Base-by-base conservation (phyloP, 179 eudicot species). In the Spinacia oleracea region DNA sequence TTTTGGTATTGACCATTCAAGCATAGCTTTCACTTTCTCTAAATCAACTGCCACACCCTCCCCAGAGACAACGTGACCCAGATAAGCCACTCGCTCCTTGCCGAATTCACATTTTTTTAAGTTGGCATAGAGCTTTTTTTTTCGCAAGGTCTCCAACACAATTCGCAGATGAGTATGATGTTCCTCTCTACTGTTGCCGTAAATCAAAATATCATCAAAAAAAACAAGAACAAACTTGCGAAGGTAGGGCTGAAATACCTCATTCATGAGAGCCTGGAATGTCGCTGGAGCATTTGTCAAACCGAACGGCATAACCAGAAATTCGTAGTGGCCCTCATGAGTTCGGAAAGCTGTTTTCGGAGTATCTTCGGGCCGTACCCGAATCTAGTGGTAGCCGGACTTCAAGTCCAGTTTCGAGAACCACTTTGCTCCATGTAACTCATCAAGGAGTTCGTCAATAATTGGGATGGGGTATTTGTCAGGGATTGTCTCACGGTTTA, bases 171-270 rank as follows among this genome's bases (percentile, higher is more conserved):
- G 55, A 0, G 11, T 4, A 50, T 10, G 3, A 15, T 50, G 55
- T 0, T 11, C 0, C 4, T 15, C 3, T 15, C 3, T 2, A 50
- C 0, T 15, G 0, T 1, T 0, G 2, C 18, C 15, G 15, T 50
- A 50, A 3, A 50, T 4, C 4, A 50, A 18, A 3, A 50, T 50
- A 3, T 50, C 55, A 15, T 50, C 55, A 3, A 50, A 50, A 3
- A 50, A 50, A 1, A 50, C 55, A 0, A 50, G 3, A 1, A 50
- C 55, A 50, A 11, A 50, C 55, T 50, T 50, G 21, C 55, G 18
- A 10, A 50, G 11, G 15, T 0, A 50, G 2, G 55, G 55, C 21
- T 14, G 1, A 15, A 50, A 50, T 0, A 50, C 16, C 0, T 50
- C 55, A 0, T 50, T 50, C 55, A 50, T 50, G 2, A 43, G 11